phyloP scores from a whole-genome alignment of 1,284 basidiomycete genomes.

The Austroboletus niveus region DNA sequence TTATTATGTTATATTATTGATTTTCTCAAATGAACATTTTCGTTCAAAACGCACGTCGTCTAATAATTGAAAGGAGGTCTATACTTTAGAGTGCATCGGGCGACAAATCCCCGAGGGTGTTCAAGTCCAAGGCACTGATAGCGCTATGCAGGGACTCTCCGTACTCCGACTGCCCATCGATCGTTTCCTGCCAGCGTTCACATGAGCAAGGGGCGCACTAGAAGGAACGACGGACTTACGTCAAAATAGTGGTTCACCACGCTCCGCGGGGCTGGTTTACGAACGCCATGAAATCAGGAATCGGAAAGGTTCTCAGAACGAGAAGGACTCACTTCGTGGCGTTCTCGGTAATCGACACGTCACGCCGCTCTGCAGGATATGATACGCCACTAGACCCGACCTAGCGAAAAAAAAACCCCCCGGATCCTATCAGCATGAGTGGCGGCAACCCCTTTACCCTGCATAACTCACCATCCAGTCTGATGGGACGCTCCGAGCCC shows the following conservation, averaged over 20 bases:
- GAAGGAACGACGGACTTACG: constrained; percentile 42
- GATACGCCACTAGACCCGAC: constrained; percentile 91
- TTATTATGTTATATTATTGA: constrained; percentile 31
- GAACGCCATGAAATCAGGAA: constrained; percentile 1
- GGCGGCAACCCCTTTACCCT: neutral
- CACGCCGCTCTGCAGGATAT: constrained; percentile 84
- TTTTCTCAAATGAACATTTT: neutral
- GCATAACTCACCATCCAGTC: constrained; percentile 78
- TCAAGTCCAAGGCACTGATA: constrained; percentile 56
- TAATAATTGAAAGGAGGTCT: neutral
- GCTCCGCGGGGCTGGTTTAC: constrained; percentile 73
- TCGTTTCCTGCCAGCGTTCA: constrained; percentile 56
- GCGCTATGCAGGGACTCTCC: constrained; percentile 68
- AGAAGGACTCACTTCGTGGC: constrained; percentile 63
- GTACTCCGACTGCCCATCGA: constrained; percentile 67
- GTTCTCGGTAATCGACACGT: constrained; percentile 85
- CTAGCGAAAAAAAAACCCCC: constrained; percentile 35
- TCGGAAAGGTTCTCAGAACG: neutral
- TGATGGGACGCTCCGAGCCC: constrained; percentile 97
- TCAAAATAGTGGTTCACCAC: constrained; percentile 94
- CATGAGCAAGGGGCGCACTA: constrained; percentile 8
- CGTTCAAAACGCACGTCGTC: neutral
- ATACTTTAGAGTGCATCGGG: constrained; percentile 64
- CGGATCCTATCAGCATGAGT: neutral
- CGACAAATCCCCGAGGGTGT: constrained; percentile 72